Base-by-base conservation (phyloP, 345 rosid species). In the Acer saccharum region DNA sequence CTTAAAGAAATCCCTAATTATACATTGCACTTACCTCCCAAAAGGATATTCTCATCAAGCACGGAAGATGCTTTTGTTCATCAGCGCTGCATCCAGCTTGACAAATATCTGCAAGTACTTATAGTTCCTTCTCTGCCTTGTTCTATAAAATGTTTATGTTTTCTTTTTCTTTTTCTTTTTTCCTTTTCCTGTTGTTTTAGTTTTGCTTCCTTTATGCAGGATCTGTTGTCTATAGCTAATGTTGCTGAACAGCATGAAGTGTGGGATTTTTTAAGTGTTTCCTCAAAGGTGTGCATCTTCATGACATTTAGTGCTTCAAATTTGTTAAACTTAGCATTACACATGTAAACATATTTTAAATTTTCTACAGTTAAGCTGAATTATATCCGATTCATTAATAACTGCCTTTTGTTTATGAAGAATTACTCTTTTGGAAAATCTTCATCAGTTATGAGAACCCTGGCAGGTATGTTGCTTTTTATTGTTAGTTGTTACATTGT, bases 221-320 rank as follows among this genome's bases (percentile, higher is more conserved):
- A 97, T 83, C 93, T 97, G 68, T 80, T 97, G 78, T 93, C 97
- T 63, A 97, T 93, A 83, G 98, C 99, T 73, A 94, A 97, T 87
- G 98, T 94, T 80, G 98, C 96, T 69, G 99, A 97, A 82, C 99
- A 94, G 77, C 98, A 94, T 86, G 99, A 97, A 94, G 98, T 97
- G 77, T 90, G 96, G 99, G 99, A 97, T 84, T 97, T 97, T 85
- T 81, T 97, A 77, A 97, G 98, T 82, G 89, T 35, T 74, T 80
- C 93, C 73, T 97, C 99, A 23, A 93, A 97, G 97, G 99, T 97
- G 50, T 69, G 81, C 75, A 72, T 74, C 77, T 81, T 70, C 54
- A 23, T 81, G 41, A 55, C 61, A 39, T 68, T 16, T 27, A 10
- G 32, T 63, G 21, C 54, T 71, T 8, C 55, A 23, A 9, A n/a